Percentiles rank a stretch among this genome's conserved stretches.
Evolutionary conservation across 768 basidiomycete genomes (phyloP).

Genomic region (Sporobolomyces phaffii): DNA sequence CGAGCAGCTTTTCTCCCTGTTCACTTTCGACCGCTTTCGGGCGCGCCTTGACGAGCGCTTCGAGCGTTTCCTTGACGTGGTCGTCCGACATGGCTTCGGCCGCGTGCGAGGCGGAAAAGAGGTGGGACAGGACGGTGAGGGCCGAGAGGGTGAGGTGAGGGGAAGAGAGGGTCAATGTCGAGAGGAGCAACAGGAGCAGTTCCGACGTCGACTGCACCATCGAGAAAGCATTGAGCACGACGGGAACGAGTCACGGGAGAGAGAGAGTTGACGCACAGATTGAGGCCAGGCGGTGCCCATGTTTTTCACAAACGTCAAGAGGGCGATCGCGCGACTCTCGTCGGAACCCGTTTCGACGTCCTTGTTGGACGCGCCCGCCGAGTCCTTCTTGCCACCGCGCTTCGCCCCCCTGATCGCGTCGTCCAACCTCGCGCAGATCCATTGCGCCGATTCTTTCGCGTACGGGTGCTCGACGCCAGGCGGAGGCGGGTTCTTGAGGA

Average conservation of each 20-base stretch:
- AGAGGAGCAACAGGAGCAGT: slow-evolving; percentile 65
- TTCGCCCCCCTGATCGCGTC: slow-evolving; percentile 62
- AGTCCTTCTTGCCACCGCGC: slow-evolving; percentile 58
- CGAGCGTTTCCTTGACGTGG: slow-evolving; percentile 55
- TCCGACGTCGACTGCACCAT: slow-evolving; percentile 61
- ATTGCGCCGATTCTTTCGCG: slow-evolving; percentile 69
- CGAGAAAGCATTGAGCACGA: not conserved
- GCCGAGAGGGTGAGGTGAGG: slow-evolving; percentile 81
- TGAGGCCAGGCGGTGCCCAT: slow-evolving; percentile 52
- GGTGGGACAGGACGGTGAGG: slow-evolving; percentile 76
- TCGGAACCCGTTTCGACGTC: slow-evolving; percentile 56
- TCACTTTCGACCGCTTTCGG: slow-evolving; percentile 44
- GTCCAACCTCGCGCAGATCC: slow-evolving; percentile 62
- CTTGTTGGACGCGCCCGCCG: slow-evolving; percentile 50
- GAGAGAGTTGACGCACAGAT: slow-evolving; percentile 56
- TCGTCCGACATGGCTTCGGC: slow-evolving; percentile 41
- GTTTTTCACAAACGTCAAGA: slow-evolving; percentile 55
- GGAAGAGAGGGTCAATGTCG: slow-evolving; percentile 78
- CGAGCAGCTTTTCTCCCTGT: slow-evolving; percentile 61
- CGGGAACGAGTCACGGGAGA: not conserved
- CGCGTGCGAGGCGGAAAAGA: slow-evolving; percentile 54
- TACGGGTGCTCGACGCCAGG: slow-evolving; percentile 81
- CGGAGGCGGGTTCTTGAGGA: slow-evolving; percentile 67
- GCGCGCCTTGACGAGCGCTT: slow-evolving; percentile 58
- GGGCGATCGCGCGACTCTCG: slow-evolving; percentile 62